A percentile compares a stretch with the other conserved stretches of the same genome.
These are phyloP conservation scores for Neckera pumila DNA, from an alignment of 225 moss, liverwort and hornwort species.

Conservation along the genomic window DNA sequence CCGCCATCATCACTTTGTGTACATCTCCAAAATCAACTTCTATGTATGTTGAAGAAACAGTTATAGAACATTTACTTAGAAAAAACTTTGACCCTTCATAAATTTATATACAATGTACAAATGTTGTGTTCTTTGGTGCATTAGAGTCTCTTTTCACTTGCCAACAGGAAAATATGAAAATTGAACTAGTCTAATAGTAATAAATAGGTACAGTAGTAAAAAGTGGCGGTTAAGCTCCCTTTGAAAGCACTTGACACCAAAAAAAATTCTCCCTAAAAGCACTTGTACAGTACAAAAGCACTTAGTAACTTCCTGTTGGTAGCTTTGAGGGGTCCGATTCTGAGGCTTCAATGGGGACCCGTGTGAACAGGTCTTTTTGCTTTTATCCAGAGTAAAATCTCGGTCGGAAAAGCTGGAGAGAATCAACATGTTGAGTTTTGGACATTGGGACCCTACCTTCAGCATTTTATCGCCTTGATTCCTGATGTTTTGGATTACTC, in stretches of 20 bases:
- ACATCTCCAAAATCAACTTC: not conserved
- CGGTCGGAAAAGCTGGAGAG: not conserved
- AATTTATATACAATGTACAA: too few species aligned
- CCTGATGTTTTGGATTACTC: not conserved
- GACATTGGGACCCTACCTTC: not conserved
- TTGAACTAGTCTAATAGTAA: too few species aligned
- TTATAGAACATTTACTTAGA: too few species aligned
- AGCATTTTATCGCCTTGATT: not conserved
- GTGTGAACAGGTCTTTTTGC: not conserved
- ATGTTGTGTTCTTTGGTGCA: fast-evolving
- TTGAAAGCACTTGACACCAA: too few species aligned
- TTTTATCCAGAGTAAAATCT: not conserved
- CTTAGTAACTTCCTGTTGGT: not conserved
- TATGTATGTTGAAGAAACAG: fast-evolving
- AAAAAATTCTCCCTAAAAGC: too few species aligned
- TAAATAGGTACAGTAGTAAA: too few species aligned
- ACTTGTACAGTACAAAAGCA: not conserved
- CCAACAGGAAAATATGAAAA: too few species aligned
- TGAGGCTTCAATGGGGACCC: not conserved
- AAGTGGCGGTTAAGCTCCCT: too few species aligned
- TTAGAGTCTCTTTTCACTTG: too few species aligned
- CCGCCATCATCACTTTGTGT: not conserved
- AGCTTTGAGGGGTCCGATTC: not conserved
- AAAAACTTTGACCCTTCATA: too few species aligned
- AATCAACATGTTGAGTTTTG: not conserved